phyloP scores from a whole-genome alignment of 129 eudicot genomes.

The Chrysanthemum makinoi region DNA sequence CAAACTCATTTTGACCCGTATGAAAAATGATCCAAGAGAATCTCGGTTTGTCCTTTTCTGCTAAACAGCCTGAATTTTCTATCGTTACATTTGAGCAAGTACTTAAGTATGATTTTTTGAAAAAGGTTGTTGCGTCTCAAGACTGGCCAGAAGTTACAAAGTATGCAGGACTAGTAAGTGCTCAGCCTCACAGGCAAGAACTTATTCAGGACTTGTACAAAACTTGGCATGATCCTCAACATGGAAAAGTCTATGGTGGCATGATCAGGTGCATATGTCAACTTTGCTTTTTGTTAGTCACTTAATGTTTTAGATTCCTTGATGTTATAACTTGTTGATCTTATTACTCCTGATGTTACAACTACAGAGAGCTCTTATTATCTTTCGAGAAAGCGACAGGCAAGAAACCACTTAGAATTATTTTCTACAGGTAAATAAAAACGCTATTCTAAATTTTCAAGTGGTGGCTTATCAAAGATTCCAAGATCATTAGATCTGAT shows the following conservation, averaged over 20 bases:
- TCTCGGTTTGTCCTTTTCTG: too few species aligned
- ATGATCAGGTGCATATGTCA: constrained; percentile 66
- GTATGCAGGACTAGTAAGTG: constrained; percentile 84
- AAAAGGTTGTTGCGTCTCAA: constrained; percentile 93
- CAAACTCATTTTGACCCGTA: not conserved
- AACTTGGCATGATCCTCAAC: constrained; percentile 81
- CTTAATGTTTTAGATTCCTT: not conserved
- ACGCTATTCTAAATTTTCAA: too few species aligned
- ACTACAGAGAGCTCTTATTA: constrained; percentile 78
- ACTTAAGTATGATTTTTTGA: not conserved
- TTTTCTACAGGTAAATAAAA: constrained; percentile 68
- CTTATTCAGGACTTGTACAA: constrained; percentile 84
- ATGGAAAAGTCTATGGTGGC: constrained; percentile 75
- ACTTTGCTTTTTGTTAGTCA: too few species aligned
- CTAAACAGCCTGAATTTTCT: too few species aligned
- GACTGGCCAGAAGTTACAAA: constrained; percentile 95
- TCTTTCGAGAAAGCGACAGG: constrained; percentile 78
- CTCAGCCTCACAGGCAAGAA: constrained; percentile 94
- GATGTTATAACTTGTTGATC: constrained; percentile 1
- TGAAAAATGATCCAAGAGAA: not conserved
- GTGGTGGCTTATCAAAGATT: not conserved
- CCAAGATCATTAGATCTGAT: not conserved
- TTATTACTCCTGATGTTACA: too few species aligned
- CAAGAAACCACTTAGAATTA: constrained; percentile 73
- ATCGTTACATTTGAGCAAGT: not conserved